phyloP scores from a whole-genome alignment of 768 basidiomycete genomes.

The Pleurotus tuoliensis region DNA sequence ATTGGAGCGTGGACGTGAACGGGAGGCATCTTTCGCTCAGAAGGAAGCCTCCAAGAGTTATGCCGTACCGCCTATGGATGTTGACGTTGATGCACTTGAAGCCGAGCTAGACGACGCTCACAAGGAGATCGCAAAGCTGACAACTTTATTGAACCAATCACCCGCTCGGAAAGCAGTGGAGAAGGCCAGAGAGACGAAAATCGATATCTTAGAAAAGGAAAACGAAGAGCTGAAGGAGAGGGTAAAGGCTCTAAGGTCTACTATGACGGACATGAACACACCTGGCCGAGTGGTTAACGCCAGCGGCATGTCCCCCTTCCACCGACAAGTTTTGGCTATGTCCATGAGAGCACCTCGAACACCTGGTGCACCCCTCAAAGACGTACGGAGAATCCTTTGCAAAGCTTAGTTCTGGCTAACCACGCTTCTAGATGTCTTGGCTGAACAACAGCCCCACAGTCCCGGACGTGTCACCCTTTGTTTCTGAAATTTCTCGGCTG shows the following conservation, averaged over 20 bases:
- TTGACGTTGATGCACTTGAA: constrained; percentile 66
- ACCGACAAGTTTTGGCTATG: constrained; percentile 67
- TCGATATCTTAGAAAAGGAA: constrained; percentile 73
- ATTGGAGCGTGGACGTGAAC: constrained; percentile 53
- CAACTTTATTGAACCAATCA: constrained; percentile 63
- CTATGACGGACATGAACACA: constrained; percentile 48
- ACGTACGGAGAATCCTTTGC: constrained; percentile 44
- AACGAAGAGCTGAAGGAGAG: constrained; percentile 74
- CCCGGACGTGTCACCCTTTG: constrained; percentile 52
- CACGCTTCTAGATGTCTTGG: constrained; percentile 59
- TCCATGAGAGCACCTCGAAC: constrained; percentile 69
- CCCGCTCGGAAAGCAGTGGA: constrained; percentile 77
- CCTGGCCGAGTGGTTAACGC: constrained; percentile 52
- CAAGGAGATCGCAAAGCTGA: constrained; percentile 68
- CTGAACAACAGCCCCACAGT: constrained; percentile 59
- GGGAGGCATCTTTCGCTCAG: background rate
- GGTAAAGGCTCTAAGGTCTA: constrained; percentile 53
- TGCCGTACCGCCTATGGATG: constrained; percentile 34
- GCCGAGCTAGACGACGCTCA: constrained; percentile 74
- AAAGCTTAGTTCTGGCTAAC: constrained; percentile 3
- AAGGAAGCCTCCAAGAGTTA: constrained; percentile 18
- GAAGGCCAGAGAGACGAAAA: constrained; percentile 68
- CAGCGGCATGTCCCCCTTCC: constrained; percentile 72
- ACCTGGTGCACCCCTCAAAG: constrained; percentile 73
- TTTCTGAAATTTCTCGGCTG: constrained; percentile 70